phyloP scores from a whole-genome alignment of 768 basidiomycete genomes.

The Stropharia rugosoannulata region DNA sequence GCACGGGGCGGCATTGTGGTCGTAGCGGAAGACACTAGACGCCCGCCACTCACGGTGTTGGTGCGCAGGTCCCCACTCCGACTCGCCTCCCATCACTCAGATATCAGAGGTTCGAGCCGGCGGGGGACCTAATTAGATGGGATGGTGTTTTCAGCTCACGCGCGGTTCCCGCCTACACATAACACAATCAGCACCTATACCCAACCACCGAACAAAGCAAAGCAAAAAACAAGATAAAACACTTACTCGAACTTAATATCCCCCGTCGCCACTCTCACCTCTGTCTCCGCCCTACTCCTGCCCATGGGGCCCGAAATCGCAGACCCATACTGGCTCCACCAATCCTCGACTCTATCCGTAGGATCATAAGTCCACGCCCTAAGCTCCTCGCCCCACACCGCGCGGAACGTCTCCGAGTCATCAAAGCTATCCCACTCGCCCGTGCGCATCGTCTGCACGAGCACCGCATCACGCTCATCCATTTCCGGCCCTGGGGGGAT shows the following conservation, averaged over 20 bases:
- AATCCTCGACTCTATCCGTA: slow-evolving; percentile 58
- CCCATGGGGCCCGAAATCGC: slow-evolving; percentile 3
- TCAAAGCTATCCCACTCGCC: slow-evolving; percentile 44
- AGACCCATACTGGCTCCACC: slow-evolving; percentile 55
- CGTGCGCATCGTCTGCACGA: slow-evolving; percentile 30
- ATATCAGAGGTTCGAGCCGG: too few species aligned
- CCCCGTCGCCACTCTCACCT: neutral
- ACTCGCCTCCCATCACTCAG: too few species aligned
- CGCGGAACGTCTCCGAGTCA: slow-evolving; percentile 37
- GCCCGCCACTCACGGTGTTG: too few species aligned
- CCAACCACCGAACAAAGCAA: neutral
- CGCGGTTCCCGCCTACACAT: too few species aligned
- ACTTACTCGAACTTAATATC: neutral
- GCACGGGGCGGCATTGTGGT: too few species aligned
- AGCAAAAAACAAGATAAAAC: neutral
- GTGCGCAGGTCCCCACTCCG: too few species aligned
- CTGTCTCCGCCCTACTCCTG: neutral
- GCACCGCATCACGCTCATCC: slow-evolving; percentile 9
- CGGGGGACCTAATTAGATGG: too few species aligned
- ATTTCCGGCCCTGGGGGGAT: slow-evolving; percentile 35
- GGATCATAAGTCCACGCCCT: slow-evolving; percentile 51
- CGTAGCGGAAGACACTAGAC: too few species aligned
- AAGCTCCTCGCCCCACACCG: slow-evolving; percentile 54
- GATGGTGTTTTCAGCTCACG: too few species aligned
- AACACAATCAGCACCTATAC: too few species aligned